phyloP scores from a whole-genome alignment of 768 basidiomycete species.

The Mrakia gelida region DNA sequence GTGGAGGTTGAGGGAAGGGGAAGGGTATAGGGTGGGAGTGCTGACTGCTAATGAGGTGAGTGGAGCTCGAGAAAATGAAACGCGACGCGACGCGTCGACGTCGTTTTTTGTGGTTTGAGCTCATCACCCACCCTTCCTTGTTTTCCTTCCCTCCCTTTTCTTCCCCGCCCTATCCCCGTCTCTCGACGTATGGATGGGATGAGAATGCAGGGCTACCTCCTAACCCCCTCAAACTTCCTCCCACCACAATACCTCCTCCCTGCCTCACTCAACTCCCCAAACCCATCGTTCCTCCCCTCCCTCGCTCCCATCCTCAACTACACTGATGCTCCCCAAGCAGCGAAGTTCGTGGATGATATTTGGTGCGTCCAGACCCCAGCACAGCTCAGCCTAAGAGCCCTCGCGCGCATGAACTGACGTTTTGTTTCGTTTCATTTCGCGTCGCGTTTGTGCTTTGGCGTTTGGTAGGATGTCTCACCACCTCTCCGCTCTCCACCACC shows the following conservation, averaged over 20 bases:
- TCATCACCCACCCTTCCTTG: too few species aligned
- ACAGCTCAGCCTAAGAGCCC: not conserved
- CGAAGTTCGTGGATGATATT: not conserved
- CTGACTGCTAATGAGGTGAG: conserved; percentile 34
- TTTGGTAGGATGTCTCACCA: not conserved
- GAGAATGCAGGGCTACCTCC: conserved; percentile 3
- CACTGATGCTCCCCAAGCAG: not conserved
- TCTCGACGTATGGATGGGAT: too few species aligned
- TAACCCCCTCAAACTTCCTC: not conserved
- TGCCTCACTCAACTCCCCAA: not conserved
- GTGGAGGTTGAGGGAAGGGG: conserved; percentile 16
- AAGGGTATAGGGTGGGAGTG: conserved; percentile 19
- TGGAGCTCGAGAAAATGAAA: not conserved
- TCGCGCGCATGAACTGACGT: not conserved
- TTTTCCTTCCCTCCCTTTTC: too few species aligned
- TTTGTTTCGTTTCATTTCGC: not conserved
- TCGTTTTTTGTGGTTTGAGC: not conserved
- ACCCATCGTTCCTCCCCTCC: too few species aligned
- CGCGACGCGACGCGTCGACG: not conserved
- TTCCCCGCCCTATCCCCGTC: too few species aligned
- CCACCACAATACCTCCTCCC: not conserved
- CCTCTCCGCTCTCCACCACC: not conserved
- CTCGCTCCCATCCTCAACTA: not conserved
- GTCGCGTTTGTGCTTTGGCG: not conserved
- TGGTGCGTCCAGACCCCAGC: not conserved